Evolutionary conservation across 1,284 basidiomycete species (phyloP).

Genomic region (Anthracocystis walkeri): DNA sequence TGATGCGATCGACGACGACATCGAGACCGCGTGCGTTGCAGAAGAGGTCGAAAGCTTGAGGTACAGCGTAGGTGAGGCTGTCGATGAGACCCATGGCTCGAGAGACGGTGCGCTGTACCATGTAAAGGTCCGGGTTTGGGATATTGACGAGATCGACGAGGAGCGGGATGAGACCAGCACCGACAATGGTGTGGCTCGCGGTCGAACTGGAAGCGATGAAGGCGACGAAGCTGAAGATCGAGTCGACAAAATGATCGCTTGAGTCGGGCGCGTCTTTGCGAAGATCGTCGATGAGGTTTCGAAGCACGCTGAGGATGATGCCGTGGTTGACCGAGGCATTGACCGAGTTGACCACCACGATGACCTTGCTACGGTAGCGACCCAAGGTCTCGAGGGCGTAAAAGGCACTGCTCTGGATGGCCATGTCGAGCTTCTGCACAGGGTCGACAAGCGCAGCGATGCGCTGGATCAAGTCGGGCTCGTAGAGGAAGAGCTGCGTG

Average conservation of each 20-base stretch:
- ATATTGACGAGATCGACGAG: slow-evolving; percentile 71
- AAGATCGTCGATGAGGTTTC: slow-evolving; percentile 53
- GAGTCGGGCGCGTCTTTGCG: slow-evolving; percentile 73
- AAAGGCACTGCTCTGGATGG: slow-evolving; percentile 80
- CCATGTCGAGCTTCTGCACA: slow-evolving; percentile 36
- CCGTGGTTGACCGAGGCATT: slow-evolving; percentile 98
- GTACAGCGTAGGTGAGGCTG: slow-evolving; percentile 88
- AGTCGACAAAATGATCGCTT: slow-evolving; percentile 71
- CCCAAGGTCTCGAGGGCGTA: slow-evolving; percentile 89
- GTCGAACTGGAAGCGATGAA: slow-evolving; percentile 85
- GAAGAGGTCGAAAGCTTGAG: slow-evolving; percentile 88
- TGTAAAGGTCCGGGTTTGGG: slow-evolving; percentile 47
- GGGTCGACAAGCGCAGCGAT: slow-evolving; percentile 60
- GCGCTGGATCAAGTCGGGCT: slow-evolving; percentile 80
- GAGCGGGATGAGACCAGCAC: slow-evolving; percentile 92
- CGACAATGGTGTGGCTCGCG: slow-evolving; percentile 91
- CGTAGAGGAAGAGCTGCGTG: slow-evolving; percentile 88
- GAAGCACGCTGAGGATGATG: slow-evolving; percentile 71
- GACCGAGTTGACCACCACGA: slow-evolving; percentile 88
- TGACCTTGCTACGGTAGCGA: slow-evolving; percentile 83
- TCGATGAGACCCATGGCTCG: slow-evolving; percentile 88
- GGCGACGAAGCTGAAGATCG: slow-evolving; percentile 84
- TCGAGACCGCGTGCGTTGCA: slow-evolving; percentile 87
- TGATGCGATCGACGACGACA: slow-evolving; percentile 84
- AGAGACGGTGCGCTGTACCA: slow-evolving; percentile 65